Evolutionary conservation across 208 protist species (phyloP), one percentile per base, ranked within the genome.

Genomic region (Trypanosoma vivax): DNA sequence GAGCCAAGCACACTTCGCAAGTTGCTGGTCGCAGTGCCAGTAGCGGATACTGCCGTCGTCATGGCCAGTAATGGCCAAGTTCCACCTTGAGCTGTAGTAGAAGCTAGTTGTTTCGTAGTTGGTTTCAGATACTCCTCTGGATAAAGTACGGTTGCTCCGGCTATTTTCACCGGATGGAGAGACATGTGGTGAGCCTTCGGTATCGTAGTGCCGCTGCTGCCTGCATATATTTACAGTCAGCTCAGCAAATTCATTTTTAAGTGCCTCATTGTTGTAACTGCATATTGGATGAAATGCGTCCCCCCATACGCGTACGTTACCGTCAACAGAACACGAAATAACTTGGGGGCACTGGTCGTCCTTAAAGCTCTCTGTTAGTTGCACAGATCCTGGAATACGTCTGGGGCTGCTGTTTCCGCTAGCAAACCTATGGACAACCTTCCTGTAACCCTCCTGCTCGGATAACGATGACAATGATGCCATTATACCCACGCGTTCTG

Each of bases 11-110:
- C 53, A 56, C 10, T 50, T 69, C 28, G 60, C 21, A n/a, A 73
- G 28, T 39, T 78, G 50, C 23, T 60, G 47, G 5, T 65, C 45
- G 48, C 61, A 72, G 18, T 45, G 34, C 66, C 70, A 78, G 38
- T 54, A 67, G 23, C 59, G 47, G 25, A 78, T 45, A 31, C 56
- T 60, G 18, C 75, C 75, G 51, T 66, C 55, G 37, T 83, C 75
- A 41, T 75, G 75, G 9, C 70, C 70, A 10, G 70, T 75, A 9
- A 78, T 28, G 9, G 60, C 59, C 9, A 65, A 55, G 21, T 62
- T 64, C 46, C 51, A 64, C 0, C n/a, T n/a, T 7, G 30, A 11
- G 27, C 35, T 68, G 47, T 52, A 71, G 27, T 55, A 52, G 62
- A 75, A 75, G 35, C 50, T 41, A 42, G 73, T 68, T 18, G 66